These are phyloP conservation scores for Rhodotorula babjevae DNA, from an alignment of 768 basidiomycete species.

Conservation along the genomic window DNA sequence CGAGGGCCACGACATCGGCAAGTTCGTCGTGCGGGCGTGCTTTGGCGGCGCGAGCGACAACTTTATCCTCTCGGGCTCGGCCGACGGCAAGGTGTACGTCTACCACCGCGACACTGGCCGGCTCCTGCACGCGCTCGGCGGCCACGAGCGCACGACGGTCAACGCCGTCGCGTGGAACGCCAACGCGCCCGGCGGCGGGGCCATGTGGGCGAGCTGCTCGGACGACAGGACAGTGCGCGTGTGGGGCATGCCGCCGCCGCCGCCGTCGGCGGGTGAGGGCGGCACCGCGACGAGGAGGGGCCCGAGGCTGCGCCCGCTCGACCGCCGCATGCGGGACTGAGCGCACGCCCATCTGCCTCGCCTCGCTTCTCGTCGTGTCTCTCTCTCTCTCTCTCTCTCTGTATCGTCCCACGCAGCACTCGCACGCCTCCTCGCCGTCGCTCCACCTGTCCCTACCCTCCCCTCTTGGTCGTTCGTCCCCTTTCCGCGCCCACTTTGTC, in stretches of 20 bases:
- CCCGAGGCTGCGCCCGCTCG: slow-evolving; percentile 1
- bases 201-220: slow-evolving; percentile 93
- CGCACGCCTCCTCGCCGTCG: background rate
- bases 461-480: background rate
- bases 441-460: too few species aligned
- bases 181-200: slow-evolving; percentile 52
- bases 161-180: slow-evolving; percentile 93
- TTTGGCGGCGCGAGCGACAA: slow-evolving; percentile 86
- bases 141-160: slow-evolving; percentile 83
- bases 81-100: slow-evolving; percentile 90
- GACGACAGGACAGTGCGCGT: slow-evolving; percentile 87
- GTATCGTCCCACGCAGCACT: too few species aligned
- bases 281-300: background rate
- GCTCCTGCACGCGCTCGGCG: slow-evolving; percentile 78
- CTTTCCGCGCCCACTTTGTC: too few species aligned
- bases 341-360: background rate
- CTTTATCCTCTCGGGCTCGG: slow-evolving; percentile 88
- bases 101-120: slow-evolving; percentile 85
- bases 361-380: too few species aligned
- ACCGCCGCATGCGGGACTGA: background rate
- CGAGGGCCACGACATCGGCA: slow-evolving; percentile 75
- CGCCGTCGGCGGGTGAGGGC: background rate
- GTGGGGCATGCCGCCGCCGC: slow-evolving; percentile 55
- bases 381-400: too few species aligned
- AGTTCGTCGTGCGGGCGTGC: slow-evolving; percentile 83